A percentile compares a stretch with the other conserved stretches of the same genome.
Evolutionary conservation across 1,139 yeast species (phyloP).

Genomic region (Torulaspora globosa): DNA sequence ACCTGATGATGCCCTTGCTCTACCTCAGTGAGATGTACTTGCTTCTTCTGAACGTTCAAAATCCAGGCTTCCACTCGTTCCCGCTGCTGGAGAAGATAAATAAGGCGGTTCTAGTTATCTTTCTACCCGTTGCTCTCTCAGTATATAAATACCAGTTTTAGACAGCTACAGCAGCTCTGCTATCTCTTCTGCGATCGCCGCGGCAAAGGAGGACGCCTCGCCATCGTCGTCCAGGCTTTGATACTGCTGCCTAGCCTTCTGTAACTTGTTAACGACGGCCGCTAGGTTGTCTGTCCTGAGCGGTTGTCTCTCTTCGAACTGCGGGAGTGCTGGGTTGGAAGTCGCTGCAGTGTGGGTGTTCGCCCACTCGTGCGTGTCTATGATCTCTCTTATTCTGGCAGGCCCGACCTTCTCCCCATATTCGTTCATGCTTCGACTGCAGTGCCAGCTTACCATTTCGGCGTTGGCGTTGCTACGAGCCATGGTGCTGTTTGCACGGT

Average conservation of each 20-base stretch:
- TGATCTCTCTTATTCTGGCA: constrained; percentile 28
- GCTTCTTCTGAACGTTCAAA: constrained; percentile 48
- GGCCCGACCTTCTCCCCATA: constrained; percentile 31
- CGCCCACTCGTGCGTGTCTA: constrained; percentile 35
- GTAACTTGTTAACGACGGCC: constrained; percentile 18
- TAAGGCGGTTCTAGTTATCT: constrained; percentile 30
- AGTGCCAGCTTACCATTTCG: constrained; percentile 25
- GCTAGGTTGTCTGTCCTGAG: constrained; percentile 11
- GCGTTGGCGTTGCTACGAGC: not conserved
- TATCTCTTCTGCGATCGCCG: constrained; percentile 31
- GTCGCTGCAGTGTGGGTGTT: not conserved
- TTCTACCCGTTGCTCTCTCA: constrained; percentile 35
- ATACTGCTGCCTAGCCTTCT: constrained; percentile 25
- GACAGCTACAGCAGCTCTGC: constrained; percentile 11
- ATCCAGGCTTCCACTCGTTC: constrained; percentile 39
- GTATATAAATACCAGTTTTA: constrained; percentile 27
- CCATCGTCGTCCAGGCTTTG: constrained; percentile 12
- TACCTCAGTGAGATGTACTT: constrained; percentile 51
- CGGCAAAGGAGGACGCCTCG: constrained; percentile 27
- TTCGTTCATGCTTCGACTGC: constrained; percentile 20
- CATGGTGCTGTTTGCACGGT: constrained; percentile 19
- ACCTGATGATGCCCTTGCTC: constrained; percentile 46
- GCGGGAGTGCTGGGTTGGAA: too few relatives aligned
- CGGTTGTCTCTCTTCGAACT: constrained; percentile 1
- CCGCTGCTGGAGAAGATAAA: constrained; percentile 23